Evolutionary conservation across 169 alveolate species (phyloP), one percentile per base, ranked within the genome.

Genomic region (Blepharisma undulans): DNA sequence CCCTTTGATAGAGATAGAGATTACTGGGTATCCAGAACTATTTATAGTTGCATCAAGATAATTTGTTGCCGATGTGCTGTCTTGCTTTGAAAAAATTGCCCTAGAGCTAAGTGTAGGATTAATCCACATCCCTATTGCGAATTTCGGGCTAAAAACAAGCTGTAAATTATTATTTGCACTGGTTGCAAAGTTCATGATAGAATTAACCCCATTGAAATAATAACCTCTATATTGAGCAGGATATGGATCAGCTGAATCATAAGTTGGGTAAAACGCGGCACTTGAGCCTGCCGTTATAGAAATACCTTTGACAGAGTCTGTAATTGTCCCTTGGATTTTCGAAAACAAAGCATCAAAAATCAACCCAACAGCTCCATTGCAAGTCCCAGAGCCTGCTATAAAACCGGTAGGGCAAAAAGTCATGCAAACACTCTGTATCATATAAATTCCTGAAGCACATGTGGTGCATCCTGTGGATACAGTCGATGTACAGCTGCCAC

Each of bases 201-300:
- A 25, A 78, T 25, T 78, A 14, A 32, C 19, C 34, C 86, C 86
- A 78, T 78, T 32, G 14, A 82, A 82, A 30, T 59, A 34, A 60
- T 82, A 82, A 0, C 89, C 89, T 82, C 89, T 32, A 22, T 22
- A 21, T 21, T 82, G 30, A n/a, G 89, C 7, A 34, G 89, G 76
- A 34, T 22, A 48, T 18, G 89, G 89, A 33, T 82, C 89, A 82
- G 10, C 34, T 32, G 72, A 22, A 16, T 60, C 77, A 60, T 82
- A 82, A 36, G 27, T 27, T 29, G 84, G 90, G 89, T 82, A 82
- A 59, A 82, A 82, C 82, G 95, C 0, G 21, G 92, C 18, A 81
- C 82, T 61, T 79, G 74, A 72, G 34, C 94, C 81, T 27, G 84
- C 33, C 21, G 60, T 7, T 30, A 76, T 48, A 60, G 81, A 87